Base-by-base conservation (phyloP, 495 filamentous ascomycete genomes). In the Aspergillus funiculosus region DNA sequence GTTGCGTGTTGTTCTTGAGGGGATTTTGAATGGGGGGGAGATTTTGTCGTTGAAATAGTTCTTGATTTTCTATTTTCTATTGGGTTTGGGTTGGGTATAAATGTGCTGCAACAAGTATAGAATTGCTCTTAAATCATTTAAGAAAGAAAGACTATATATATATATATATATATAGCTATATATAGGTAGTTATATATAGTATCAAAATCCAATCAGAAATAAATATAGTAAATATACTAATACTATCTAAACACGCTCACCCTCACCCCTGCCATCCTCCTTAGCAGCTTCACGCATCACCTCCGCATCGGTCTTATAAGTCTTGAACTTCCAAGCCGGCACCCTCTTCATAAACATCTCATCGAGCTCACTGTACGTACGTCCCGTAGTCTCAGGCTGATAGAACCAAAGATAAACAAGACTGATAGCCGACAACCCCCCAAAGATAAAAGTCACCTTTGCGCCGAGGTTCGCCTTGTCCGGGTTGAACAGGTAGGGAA, bases 1-100 rank as follows among this genome's bases (percentile, higher is more conserved):
- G 58, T 57, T 95, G 24, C 69, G 66, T 55, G 63, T 52, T 36
- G 81, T 86, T 21, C 54, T 97, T 46, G 64, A 52, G 3, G 77
- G 78, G 24, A 18, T 75, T 26, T 58, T 63, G 44, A 39, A 36
- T 8, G 62, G 62, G 11, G 40, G 32, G 22, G 54, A 52, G 15
- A 54, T 66, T 18, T 37, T 58, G 38, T 62, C 62, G 4, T 38
- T 11, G 3, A 43, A 41, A n/a, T 50, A 39, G n/a, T 15, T 34
- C 3, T n/a, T n/a, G n/a, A n/a, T n/a, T n/a, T n/a, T n/a, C n/a
- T n/a, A n/a, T n/a, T n/a, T n/a, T n/a, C n/a, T n/a, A n/a, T n/a
- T n/a, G n/a, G n/a, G n/a, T n/a, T n/a, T 13, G 8, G 30, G 30
- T 34, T n/a, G 6, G 7, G 6, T 15, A 34, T 15, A 34, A n/a